Evolutionary conservation across 2,329 filamentous ascomycete species (phyloP), one percentile per base, ranked within the genome.

Genomic region (Penicillium occitanis): DNA sequence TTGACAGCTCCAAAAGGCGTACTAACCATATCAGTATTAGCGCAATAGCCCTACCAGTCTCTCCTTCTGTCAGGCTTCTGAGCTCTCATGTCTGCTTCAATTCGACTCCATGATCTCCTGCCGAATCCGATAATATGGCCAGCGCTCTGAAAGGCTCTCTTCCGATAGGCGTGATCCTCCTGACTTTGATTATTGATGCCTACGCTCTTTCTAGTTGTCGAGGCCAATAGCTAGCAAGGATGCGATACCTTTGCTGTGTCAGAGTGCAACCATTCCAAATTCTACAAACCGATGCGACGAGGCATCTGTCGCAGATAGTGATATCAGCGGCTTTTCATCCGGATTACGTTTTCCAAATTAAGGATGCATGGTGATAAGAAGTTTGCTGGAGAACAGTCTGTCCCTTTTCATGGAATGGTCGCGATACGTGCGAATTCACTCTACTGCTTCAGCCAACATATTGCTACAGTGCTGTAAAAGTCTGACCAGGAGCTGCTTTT

Each of bases 181-280:
- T 28, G n/a, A 13, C 8, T 10, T 3, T 17, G 14, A 33, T 30
- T 22, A 28, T 37, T 7, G 33, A 35, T 22, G n/a, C 2, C n/a
- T 57, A 37, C 11, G 30, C n/a, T 22, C n/a, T 40, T 5, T 22
- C 8, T 53, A 10, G 5, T 53, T 14, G n/a, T 22, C n/a, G n/a
- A 40, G 33, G 33, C 33, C 30, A 19, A 22, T 10, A 22, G n/a
- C 53, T 10, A 37, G 33, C 5, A 25, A 57, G n/a, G 53, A 51
- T 50, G 59, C 48, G 59, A 61, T 51, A 61, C 59, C 59, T 3
- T 37, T 40, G 3, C 19, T 17, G 59, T 61, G 59, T 61, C 59
- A 61, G 59, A 25, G 22, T 61, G 19, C 58, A 61, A 19, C 58
- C 58, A 19, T 46, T 44, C n/a, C 40, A 46, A 10, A 46, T 57